Percentiles rank a stretch among this genome's conserved stretches.
phyloP scores from a whole-genome alignment of 2,329 filamentous ascomycete genomes.

The Dactylonectria estremocensis region DNA sequence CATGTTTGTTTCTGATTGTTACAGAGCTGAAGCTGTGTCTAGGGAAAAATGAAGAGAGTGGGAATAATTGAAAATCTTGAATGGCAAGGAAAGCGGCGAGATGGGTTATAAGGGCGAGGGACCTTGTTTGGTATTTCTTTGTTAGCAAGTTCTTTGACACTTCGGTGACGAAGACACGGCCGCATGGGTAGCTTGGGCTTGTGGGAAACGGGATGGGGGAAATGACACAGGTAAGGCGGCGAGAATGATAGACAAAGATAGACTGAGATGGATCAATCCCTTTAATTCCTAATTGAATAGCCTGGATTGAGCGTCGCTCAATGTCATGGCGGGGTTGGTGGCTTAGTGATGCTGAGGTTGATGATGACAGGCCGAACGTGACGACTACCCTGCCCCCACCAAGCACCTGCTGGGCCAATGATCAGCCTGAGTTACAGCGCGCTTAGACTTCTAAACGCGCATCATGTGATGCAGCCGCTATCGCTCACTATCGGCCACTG shows the following conservation, averaged over 20 bases:
- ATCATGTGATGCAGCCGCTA: conserved; percentile 48
- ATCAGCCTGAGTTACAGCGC: not conserved
- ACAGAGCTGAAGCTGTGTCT: not conserved
- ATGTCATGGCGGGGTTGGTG: conserved; percentile 2
- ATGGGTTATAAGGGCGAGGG: not conserved
- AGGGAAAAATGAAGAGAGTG: not conserved
- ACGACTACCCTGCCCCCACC: not conserved
- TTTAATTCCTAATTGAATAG: not conserved
- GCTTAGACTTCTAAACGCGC: conserved; percentile 13
- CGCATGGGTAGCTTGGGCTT: not conserved
- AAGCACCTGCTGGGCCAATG: not conserved
- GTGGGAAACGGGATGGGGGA: not conserved
- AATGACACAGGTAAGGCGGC: not conserved
- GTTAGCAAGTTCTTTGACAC: not conserved
- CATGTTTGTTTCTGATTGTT: not conserved
- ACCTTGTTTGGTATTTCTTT: not conserved
- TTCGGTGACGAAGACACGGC: not conserved
- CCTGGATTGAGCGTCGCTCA: not conserved
- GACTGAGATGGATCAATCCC: too few species aligned
- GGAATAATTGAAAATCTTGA: too few species aligned
- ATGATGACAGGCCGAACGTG: conserved; percentile 11
- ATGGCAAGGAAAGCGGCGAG: not conserved
- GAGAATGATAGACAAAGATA: not conserved
- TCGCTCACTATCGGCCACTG: conserved; percentile 32
- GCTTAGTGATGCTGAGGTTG: conserved; percentile 1